Evolutionary conservation across 345 rosid species (phyloP).

Genomic region (Aquilaria yunnanensis): DNA sequence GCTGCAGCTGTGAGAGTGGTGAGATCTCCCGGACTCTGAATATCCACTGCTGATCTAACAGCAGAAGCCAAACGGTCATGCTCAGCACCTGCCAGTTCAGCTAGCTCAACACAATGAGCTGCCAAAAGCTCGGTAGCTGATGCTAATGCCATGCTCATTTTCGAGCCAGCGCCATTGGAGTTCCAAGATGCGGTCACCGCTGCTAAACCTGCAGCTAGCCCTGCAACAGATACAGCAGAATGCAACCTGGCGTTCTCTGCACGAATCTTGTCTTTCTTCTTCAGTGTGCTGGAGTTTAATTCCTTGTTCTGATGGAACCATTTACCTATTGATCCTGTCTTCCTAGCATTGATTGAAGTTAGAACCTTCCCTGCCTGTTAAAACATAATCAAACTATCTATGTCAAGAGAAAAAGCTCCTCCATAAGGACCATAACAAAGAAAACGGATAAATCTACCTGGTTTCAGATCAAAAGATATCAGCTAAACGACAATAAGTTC

Average conservation of each 20-base stretch:
- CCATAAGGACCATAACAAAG: neutral
- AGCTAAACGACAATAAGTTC: neutral
- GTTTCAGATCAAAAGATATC: neutral
- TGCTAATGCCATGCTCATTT: conserved; percentile 70
- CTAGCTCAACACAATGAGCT: conserved; percentile 80
- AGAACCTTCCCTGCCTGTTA: conserved; percentile 48
- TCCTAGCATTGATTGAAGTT: conserved; percentile 39
- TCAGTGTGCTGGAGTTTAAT: conserved; percentile 28
- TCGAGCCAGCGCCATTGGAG: conserved; percentile 36
- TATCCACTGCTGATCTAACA: conserved; percentile 75
- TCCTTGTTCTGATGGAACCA: conserved; percentile 84
- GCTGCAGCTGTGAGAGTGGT: conserved; percentile 94
- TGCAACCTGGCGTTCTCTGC: conserved; percentile 72
- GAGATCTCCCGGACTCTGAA: conserved; percentile 76
- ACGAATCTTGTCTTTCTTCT: conserved; percentile 75
- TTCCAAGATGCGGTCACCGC: conserved; percentile 61
- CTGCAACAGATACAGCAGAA: conserved; percentile 78
- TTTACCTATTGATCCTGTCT: conserved; percentile 61
- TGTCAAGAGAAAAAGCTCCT: neutral
- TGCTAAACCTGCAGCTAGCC: conserved; percentile 92
- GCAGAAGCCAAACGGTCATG: conserved; percentile 63
- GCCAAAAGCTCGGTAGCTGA: conserved; percentile 91
- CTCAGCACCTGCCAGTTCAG: conserved; percentile 73
- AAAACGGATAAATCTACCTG: neutral
- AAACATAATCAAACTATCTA: neutral